Evolutionary conservation across 2,329 filamentous ascomycete species (phyloP).

Genomic region (Pseudopithomyces chartarum): DNA sequence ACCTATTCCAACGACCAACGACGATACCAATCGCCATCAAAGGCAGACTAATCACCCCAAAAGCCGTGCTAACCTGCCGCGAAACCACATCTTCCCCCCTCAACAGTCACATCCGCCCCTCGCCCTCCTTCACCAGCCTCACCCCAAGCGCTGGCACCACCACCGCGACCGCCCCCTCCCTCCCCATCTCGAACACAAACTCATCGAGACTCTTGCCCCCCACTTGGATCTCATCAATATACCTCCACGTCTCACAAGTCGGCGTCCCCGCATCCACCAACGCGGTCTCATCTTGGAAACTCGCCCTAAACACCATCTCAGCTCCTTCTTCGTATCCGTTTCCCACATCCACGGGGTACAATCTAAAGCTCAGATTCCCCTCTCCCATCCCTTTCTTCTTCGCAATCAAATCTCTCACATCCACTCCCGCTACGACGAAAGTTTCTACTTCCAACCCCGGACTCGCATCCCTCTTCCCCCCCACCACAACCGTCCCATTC

Average conservation of each 20-base stretch:
- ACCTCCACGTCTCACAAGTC: slow-evolving; percentile 16
- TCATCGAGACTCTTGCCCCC: slow-evolving; percentile 4
- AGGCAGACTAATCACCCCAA: background rate
- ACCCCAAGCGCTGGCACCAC: slow-evolving; percentile 1
- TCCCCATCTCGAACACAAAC: slow-evolving; percentile 12
- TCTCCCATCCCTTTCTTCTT: slow-evolving; percentile 2
- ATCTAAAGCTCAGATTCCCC: slow-evolving; percentile 12
- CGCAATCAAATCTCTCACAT: slow-evolving; percentile 9
- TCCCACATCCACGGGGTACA: slow-evolving; percentile 10
- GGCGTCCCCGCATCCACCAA: slow-evolving; percentile 15
- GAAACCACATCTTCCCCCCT: background rate
- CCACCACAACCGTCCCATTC: slow-evolving; percentile 4
- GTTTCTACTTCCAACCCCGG: slow-evolving; percentile 5
- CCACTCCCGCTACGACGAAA: background rate
- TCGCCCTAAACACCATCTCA: slow-evolving; percentile 7
- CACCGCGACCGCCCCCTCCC: background rate
- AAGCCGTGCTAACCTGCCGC: background rate
- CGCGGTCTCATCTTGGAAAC: slow-evolving; percentile 8
- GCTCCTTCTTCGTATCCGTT: background rate
- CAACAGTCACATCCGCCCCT: background rate
- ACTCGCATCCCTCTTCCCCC: slow-evolving; percentile 1
- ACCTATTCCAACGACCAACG: background rate
- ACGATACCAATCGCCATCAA: background rate
- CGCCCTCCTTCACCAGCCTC: slow-evolving; percentile 1
- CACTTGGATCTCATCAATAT: slow-evolving; percentile 10